These are phyloP conservation scores for Colletotrichum tanaceti DNA, from an alignment of 2,329 filamentous ascomycete species.

Conservation along the genomic window DNA sequence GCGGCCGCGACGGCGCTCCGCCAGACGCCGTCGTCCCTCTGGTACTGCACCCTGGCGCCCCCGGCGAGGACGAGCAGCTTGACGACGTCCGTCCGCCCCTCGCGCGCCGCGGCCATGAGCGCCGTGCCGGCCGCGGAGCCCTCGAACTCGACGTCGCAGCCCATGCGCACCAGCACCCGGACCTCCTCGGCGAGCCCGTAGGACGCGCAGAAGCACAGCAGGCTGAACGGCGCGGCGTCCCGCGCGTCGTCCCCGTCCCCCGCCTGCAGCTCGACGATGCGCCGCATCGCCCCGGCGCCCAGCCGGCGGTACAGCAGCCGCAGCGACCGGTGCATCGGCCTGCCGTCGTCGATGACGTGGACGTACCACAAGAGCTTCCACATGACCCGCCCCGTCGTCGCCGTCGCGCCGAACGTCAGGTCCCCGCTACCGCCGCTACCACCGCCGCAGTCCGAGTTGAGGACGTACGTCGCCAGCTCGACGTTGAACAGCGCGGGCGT, in stretches of 20 bases:
- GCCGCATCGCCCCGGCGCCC: background rate
- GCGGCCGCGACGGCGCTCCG: background rate
- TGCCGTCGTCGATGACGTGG: background rate
- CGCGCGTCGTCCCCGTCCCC: background rate
- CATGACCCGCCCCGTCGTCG: background rate
- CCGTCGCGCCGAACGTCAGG: background rate
- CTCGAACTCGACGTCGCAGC: constrained; percentile 8
- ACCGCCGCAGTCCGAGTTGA: constrained; percentile 7
- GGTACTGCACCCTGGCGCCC: constrained; percentile 7
- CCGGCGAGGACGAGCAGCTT: constrained; percentile 16
- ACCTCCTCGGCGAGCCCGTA: constrained; percentile 10
- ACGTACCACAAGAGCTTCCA: background rate
- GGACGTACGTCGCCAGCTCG: constrained; percentile 11
- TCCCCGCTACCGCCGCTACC: too few relatives aligned
- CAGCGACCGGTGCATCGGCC: background rate
- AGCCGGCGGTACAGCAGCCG: constrained; percentile 12
- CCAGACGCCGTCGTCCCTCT: background rate
- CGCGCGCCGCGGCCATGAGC: constrained; percentile 8
- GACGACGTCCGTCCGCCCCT: constrained; percentile 14
- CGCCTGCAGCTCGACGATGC: background rate
- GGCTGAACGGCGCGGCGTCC: background rate
- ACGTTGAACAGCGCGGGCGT: background rate
- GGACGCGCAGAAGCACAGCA: constrained; percentile 1
- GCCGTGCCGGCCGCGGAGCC: constrained; percentile 12
- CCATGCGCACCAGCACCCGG: background rate